These are phyloP conservation scores for Nitzschia sp. DNA, from an alignment of 108 stramenopile genomes.

Conservation along the genomic window DNA sequence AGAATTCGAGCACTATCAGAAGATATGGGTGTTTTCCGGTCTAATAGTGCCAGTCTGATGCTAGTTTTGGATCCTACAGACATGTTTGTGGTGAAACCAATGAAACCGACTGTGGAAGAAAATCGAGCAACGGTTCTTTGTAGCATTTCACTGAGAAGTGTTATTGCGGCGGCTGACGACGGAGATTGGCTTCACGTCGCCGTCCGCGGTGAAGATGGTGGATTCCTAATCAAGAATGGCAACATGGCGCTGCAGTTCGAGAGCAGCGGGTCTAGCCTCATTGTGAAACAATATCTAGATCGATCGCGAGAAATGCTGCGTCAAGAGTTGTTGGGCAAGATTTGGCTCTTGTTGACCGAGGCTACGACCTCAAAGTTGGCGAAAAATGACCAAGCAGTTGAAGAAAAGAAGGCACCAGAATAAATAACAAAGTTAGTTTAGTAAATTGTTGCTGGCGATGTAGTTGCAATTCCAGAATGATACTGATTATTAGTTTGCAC, in stretches of 20 bases:
- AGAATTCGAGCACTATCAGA: conserved; percentile 13
- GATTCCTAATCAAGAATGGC: conserved; percentile 61
- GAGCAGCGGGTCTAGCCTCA: conserved; percentile 45
- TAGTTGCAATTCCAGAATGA: no score
- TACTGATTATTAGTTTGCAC: no score
- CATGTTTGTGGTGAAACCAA: conserved; percentile 56
- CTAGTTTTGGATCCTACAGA: conserved; percentile 76
- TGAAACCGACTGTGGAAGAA: conserved; percentile 28
- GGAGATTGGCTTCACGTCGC: conserved; percentile 72
- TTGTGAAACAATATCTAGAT: conserved; percentile 71
- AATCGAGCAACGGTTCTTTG: conserved; percentile 58
- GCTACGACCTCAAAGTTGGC: neutral
- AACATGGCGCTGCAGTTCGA: conserved; percentile 76
- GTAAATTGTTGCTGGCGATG: no score
- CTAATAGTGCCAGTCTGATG: conserved; percentile 10
- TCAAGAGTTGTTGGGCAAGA: conserved; percentile 34
- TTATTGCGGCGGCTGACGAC: conserved; percentile 74
- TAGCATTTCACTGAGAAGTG: conserved; percentile 51
- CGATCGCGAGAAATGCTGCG: conserved; percentile 41
- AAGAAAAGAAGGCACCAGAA: conserved; percentile 1
- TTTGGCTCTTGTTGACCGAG: neutral
- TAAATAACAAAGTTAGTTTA: neutral
- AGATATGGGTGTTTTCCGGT: conserved; percentile 8
- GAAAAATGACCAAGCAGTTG: neutral
- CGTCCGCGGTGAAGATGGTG: conserved; percentile 46